Base-by-base conservation (phyloP, 805 yeast genomes). In the Metschnikowia similis region DNA sequence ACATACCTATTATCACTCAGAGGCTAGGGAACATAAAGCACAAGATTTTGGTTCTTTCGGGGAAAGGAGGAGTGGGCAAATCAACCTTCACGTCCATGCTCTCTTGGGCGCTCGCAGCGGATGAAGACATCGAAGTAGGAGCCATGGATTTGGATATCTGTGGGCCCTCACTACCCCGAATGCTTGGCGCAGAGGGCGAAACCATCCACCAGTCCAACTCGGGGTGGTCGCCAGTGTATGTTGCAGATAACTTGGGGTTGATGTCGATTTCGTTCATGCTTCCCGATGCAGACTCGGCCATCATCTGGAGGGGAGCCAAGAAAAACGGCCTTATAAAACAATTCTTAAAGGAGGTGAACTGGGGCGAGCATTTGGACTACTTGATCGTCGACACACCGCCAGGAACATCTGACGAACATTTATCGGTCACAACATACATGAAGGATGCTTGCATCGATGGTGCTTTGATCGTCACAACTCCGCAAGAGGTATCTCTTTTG, bases 291-390 rank as follows among this genome's bases (percentile, higher is more conserved):
- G 97, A 92, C 65, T 83, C 96, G 32, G 97, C 99, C 0, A 83
- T 94, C 46, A 92, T 94, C 38, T 94, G 99, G 99, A 77, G 98
- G 62, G 98, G 98, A 5, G 84, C 89, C n/a, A 94, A 94, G 72
- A 94, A 94, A 70, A 90, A 88, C 59, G 90, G 95, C 0, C 74
- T 94, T 43, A 94, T 94, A 47, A 94, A 94, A 62, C 96, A 90
- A 70, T 94, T 94, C 60, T 73, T 94, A 48, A 89, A 87, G 62
- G 97, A 92, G 59, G 97, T 94, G 2, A 90, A 89, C 60, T 94
- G 99, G 99, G 96, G 96, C 4, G 77, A 78, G 26, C 68, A 57
- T 43, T 68, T 87, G 49, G 97, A 94, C 66, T 94, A 87, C 61
- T 73, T 94, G 56, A 79, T 94, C 13, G 86, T 94, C 14, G 99